Base-by-base conservation (phyloP, 176 grass and related monocot species). In the Aegilops bicornis region DNA sequence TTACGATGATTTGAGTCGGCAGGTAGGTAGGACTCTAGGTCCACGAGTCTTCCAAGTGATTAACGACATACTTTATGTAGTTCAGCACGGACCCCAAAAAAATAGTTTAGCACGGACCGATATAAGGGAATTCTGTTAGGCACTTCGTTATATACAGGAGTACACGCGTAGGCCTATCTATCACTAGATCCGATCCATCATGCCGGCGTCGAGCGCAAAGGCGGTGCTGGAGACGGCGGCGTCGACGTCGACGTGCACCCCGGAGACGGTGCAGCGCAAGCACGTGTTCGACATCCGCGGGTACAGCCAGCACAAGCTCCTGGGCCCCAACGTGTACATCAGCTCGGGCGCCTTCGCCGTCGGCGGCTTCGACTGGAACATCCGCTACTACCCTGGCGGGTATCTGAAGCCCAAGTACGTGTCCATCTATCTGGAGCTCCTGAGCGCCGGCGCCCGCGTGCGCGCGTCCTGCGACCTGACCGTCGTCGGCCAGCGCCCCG, bases 331-430 rank as follows among this genome's bases (percentile, higher is more conserved):
- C 71, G 4, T 43, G 23, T 74, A 74, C 71, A 74, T 74, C 71
- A 74, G 71, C 71, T 62, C 82, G 22, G 73, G 65, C 43, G 14
- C 33, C 27, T 89, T 89, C 65, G 19, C 25, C 58, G 74, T 72
- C 52, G 87, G 87, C 1, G 64, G 87, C 1, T 79, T 74, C 69
- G 73, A 67, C 43, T 81, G 87, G 87, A 19, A 60, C 47, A 27
- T 89, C 76, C 42, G 15, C 9, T 85, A 69, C 87, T 89, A 80
- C 42, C 87, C 82, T 14, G 36, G 24, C 30, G 59, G 78, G 35
- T 80, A 17, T 23, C 78, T 16, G 14, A 25, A 61, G 60, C 70
- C 64, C n/a, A 74, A 27, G 23, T 48, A 74, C 71, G 71, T 48
- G 13, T 74, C 71, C 71, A 13, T 48, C 23, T 48, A 48, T 7